A percentile compares a stretch with the other conserved stretches of the same genome.
These are phyloP conservation scores for Aspergillus costaricaensis DNA, from an alignment of 2,329 filamentous ascomycete genomes.

Conservation along the genomic window DNA sequence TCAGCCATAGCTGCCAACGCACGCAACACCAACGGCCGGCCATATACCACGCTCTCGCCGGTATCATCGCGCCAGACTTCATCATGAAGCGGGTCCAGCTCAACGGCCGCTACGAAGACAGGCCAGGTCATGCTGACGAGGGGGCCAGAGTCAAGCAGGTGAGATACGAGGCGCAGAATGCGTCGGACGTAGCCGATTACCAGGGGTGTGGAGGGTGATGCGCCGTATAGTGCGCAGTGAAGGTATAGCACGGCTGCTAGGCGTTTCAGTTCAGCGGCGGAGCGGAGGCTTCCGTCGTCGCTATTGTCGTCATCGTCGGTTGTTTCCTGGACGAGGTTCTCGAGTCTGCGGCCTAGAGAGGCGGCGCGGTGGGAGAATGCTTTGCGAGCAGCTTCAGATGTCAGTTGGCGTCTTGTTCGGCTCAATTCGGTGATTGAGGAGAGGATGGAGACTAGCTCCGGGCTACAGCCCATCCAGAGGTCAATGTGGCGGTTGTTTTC, in stretches of 20 bases:
- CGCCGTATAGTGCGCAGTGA: constrained; percentile 49
- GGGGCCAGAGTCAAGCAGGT: constrained; percentile 35
- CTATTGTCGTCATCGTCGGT: constrained; percentile 28
- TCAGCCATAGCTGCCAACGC: constrained; percentile 45
- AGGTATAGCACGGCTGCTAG: constrained; percentile 50
- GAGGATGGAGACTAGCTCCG: constrained; percentile 49
- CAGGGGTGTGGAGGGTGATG: constrained; percentile 43
- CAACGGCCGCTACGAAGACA: constrained; percentile 48
- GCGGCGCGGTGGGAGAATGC: constrained; percentile 37
- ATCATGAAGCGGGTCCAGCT: constrained; percentile 43
- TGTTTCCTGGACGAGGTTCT: constrained; percentile 37
- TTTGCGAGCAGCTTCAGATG: constrained; percentile 25
- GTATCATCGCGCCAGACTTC: constrained; percentile 33
- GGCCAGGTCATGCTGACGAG: constrained; percentile 46
- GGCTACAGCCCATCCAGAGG: constrained; percentile 54
- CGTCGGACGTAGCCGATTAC: constrained; percentile 35
- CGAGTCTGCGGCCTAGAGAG: constrained; percentile 37
- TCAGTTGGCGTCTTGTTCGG: constrained; percentile 33
- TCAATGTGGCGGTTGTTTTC: constrained; percentile 42
- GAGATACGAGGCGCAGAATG: constrained; percentile 39
- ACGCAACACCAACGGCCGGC: constrained; percentile 43
- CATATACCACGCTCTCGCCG: constrained; percentile 28
- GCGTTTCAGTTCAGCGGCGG: constrained; percentile 47
- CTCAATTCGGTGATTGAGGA: constrained; percentile 53
- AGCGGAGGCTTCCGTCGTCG: constrained; percentile 37